Conservation (phyloP, 352 stramenopile genomes). For the Globisporangium emineosum region DNA sequence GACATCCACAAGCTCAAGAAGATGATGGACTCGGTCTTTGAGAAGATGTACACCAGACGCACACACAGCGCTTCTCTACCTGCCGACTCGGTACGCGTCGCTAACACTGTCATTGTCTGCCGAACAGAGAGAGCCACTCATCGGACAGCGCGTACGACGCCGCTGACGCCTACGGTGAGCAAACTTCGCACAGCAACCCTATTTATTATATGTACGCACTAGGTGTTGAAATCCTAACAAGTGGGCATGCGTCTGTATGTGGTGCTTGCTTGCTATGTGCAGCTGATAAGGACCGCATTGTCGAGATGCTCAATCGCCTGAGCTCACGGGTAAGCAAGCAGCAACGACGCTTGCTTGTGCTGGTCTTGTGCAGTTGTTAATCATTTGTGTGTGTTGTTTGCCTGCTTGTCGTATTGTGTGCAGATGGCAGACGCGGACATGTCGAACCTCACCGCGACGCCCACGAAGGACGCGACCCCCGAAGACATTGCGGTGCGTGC, state of each 20-base stretch:
- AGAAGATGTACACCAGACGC: conserved; percentile 60
- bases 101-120: not conserved
- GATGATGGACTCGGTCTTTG: conserved; percentile 86
- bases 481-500: conserved; percentile 63
- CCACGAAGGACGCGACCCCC: conserved; percentile 70
- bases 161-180: conserved; percentile 73
- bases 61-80: too few relatives aligned
- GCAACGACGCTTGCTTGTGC: not conserved
- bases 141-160: conserved; percentile 60
- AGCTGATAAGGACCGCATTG: conserved; percentile 85
- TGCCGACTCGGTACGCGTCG: not conserved
- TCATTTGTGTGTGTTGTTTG: not conserved
- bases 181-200: too few relatives aligned
- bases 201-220: too few relatives aligned
- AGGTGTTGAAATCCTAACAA: too few relatives aligned
- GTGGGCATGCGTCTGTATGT: not conserved
- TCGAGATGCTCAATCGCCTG: conserved; percentile 87
- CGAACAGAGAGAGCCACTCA: conserved; percentile 54
- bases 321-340: conserved; percentile 73
- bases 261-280: not conserved
- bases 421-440: conserved; percentile 86
- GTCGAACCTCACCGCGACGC: conserved; percentile 79
- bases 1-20: conserved; percentile 92
- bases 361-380: not conserved
- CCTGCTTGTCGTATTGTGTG: not conserved